These are phyloP conservation scores for Metschnikowia reukaufii DNA, from an alignment of 805 yeast genomes.

Conservation along the genomic window DNA sequence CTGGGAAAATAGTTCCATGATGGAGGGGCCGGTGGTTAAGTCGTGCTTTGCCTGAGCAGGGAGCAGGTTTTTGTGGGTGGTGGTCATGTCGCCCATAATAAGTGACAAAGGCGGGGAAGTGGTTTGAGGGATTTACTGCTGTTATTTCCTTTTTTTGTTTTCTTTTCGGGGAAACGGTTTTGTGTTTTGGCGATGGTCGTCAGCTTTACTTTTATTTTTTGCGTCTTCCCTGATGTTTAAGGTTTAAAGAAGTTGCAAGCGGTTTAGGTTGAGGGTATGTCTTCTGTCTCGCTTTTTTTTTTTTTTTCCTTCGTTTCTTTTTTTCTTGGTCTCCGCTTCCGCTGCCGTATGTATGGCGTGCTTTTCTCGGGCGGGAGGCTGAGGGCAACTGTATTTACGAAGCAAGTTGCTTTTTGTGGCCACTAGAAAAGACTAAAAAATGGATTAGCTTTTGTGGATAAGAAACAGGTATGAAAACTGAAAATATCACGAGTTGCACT, in stretches of 20 bases:
- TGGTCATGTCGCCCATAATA: neutral
- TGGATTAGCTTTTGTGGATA: too few species aligned
- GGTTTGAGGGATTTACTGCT: neutral
- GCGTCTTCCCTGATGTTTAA: too few species aligned
- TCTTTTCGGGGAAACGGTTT: too few species aligned
- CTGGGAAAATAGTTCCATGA: slow-evolving; percentile 41
- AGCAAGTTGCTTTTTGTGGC: neutral
- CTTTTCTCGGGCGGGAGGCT: neutral
- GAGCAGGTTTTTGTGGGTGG: neutral
- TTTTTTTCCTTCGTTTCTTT: neutral
- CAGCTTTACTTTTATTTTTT: neutral
- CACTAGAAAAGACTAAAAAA: neutral
- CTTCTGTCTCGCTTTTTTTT: too few species aligned
- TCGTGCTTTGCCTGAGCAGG: slow-evolving; percentile 10
- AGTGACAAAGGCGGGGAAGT: neutral
- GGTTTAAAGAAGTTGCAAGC: neutral
- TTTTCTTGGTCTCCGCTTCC: neutral
- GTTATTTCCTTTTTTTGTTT: neutral
- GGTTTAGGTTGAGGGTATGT: neutral
- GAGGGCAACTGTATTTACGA: slow-evolving; percentile 1
- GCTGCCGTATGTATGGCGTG: neutral
- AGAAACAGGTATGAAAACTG: too few species aligned
- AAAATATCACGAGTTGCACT: too few species aligned
- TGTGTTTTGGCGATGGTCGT: too few species aligned
- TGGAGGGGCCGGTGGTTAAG: slow-evolving; percentile 31